Base-by-base conservation (phyloP, 2,329 filamentous ascomycete species). In the Fusarium bulbicola region DNA sequence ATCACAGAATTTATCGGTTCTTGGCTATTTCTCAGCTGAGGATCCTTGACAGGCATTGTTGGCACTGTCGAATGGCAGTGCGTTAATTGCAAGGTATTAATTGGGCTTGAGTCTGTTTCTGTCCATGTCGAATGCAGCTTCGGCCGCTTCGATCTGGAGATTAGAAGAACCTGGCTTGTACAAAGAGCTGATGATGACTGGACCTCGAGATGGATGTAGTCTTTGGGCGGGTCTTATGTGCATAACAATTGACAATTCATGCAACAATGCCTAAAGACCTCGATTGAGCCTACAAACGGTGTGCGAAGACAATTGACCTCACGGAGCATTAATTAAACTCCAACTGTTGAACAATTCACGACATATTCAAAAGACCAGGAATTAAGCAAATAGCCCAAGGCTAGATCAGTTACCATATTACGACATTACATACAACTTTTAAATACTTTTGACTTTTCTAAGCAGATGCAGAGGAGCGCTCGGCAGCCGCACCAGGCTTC, bases 401-500 rank as follows among this genome's bases (percentile, higher is more conserved):
- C 64, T 30, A 57, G 40, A 59, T 69, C 40, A 54, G 73, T 65
- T 70, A 72, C 50, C 26, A 36, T 36, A 72, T 61, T 57, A 60
- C 26, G 20, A 57, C 36, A 61, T 63, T 73, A 56, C 18, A 26
- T 63, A 52, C 43, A 54, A 20, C 54, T 46, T 54, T 54, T 54
- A 65, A 14, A 43, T 46, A 34, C 45, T 28, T 58, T 15, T 21
- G 12, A 30, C 28, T 53, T 45, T 46, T 54, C 32, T 49, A 72
- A 34, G 69, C 59, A 34, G 37, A 57, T 1, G 70, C 60, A 6
- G 50, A 37, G 4, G 37, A 39, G 2, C 66, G 59, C 66, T 69
- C 61, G 14, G 45, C 24, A 45, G 49, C 49, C 21, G 53, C 70
- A 37, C 71, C 68, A 6, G 68, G 72, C 65, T 75, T 73, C 53